A percentile compares a stretch with the other conserved stretches of the same genome.
phyloP scores from a whole-genome alignment of 192 early-diverging fungal genomes.

The Linnemannia elongata region DNA sequence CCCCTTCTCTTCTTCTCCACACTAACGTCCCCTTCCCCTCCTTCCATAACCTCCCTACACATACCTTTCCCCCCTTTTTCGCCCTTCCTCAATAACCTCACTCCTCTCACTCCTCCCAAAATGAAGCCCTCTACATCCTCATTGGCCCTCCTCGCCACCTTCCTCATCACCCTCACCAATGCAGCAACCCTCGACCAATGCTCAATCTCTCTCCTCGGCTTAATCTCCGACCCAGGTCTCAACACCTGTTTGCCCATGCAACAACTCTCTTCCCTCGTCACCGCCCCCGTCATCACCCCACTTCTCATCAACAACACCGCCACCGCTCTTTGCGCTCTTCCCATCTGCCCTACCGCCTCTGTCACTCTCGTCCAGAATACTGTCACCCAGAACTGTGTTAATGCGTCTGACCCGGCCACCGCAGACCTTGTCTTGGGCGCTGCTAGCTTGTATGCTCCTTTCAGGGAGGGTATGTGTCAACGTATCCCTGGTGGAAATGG shows the following conservation, averaged over 20 bases:
- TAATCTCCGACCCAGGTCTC: constrained; percentile 33
- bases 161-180: background rate
- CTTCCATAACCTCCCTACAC: background rate
- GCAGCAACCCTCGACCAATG: constrained; percentile 35
- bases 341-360: constrained; percentile 18
- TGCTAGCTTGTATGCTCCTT: constrained; percentile 20
- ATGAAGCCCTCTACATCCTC: constrained; percentile 42
- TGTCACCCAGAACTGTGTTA: constrained; percentile 39
- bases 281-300: constrained; percentile 18
- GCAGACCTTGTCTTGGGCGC: constrained; percentile 33
- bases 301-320: constrained; percentile 30
- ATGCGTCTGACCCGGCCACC: constrained; percentile 20
- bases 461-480: constrained; percentile 35
- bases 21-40: background rate
- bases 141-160: constrained; percentile 1
- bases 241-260: constrained; percentile 40
- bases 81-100: background rate
- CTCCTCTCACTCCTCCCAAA: background rate
- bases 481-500: constrained; percentile 20
- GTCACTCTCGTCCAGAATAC: constrained; percentile 40
- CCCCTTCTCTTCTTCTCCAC: background rate
- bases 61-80: background rate
- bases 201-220: constrained; percentile 20
- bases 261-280: constrained; percentile 18
- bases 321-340: constrained; percentile 17